These are phyloP conservation scores for Termitomyces sp. DNA, from an alignment of 768 basidiomycete genomes.

Conservation along the genomic window DNA sequence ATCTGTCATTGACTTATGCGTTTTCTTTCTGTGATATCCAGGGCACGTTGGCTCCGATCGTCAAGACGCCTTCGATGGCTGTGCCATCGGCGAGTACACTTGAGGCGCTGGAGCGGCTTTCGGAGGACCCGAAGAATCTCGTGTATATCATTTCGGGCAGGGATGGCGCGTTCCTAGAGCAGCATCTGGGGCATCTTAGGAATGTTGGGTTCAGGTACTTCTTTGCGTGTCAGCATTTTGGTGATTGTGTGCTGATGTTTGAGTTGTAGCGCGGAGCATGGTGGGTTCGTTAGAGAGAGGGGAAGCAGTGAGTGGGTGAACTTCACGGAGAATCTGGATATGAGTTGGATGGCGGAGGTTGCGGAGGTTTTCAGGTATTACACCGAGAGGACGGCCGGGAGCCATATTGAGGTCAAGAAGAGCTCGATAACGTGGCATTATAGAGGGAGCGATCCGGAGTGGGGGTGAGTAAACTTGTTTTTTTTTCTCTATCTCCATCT, in stretches of 20 bases:
- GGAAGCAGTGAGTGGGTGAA: conserved; percentile 69
- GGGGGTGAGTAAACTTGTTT: conserved; percentile 59
- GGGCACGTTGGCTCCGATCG: conserved; percentile 97
- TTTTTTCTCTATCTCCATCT: not conserved
- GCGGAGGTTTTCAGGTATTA: conserved; percentile 95
- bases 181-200: conserved; percentile 81
- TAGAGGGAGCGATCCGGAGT: conserved; percentile 88
- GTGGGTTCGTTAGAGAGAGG: conserved; percentile 81
- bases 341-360: conserved; percentile 97
- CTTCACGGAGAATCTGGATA: conserved; percentile 89
- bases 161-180: conserved; percentile 86
- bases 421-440: conserved; percentile 99
- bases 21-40: conserved; percentile 21
- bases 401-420: conserved; percentile 95
- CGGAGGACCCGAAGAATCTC: conserved; percentile 79
- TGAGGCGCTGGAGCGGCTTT: conserved; percentile 63
- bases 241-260: not conserved
- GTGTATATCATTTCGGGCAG: conserved; percentile 98
- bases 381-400: conserved; percentile 95
- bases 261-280: conserved; percentile 73
- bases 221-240: not conserved
- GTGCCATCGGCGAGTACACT: conserved; percentile 73
- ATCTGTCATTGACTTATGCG: not conserved
- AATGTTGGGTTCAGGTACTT: conserved; percentile 67
- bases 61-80: conserved; percentile 88